A percentile compares a stretch with the other conserved stretches of the same genome.
Conservation (phyloP, 352 stramenopile genomes). For the Globisporangium irregulare region DNA sequence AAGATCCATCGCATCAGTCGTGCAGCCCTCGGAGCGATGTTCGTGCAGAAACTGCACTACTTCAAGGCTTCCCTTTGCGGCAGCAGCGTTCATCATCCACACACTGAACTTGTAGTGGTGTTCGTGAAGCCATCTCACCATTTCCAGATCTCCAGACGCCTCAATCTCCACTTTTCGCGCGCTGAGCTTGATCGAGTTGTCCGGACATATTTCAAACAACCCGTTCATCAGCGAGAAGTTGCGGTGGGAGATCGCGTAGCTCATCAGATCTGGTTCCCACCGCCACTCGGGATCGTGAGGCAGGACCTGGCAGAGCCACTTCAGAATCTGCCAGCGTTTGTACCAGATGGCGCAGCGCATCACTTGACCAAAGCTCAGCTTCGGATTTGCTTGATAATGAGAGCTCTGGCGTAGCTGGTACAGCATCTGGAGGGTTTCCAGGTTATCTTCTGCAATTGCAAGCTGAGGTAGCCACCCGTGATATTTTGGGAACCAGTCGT, state of each 20-base stretch:
- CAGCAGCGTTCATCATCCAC: slow-evolving; percentile 12
- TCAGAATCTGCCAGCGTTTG: slow-evolving; percentile 7
- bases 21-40: neutral
- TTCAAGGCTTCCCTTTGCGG: neutral
- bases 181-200: neutral
- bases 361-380: slow-evolving; percentile 2
- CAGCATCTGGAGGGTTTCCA: neutral
- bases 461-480: neutral
- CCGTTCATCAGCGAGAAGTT: slow-evolving; percentile 8
- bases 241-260: slow-evolving; percentile 1
- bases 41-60: slow-evolving; percentile 2
- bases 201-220: neutral
- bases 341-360: slow-evolving; percentile 9
- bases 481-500: neutral
- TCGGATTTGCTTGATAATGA: slow-evolving; percentile 1
- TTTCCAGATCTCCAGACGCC: neutral
- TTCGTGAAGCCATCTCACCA: slow-evolving; percentile 10
- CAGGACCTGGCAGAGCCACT: slow-evolving; percentile 1
- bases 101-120: neutral
- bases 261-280: slow-evolving; percentile 9
- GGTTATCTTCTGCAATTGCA: slow-evolving; percentile 5
- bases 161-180: slow-evolving; percentile 5
- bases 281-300: neutral
- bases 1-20: slow-evolving; percentile 7
- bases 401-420: neutral